Conservation (phyloP, 2,329 filamentous ascomycete species). For the Pseudocercospora fuligena region DNA sequence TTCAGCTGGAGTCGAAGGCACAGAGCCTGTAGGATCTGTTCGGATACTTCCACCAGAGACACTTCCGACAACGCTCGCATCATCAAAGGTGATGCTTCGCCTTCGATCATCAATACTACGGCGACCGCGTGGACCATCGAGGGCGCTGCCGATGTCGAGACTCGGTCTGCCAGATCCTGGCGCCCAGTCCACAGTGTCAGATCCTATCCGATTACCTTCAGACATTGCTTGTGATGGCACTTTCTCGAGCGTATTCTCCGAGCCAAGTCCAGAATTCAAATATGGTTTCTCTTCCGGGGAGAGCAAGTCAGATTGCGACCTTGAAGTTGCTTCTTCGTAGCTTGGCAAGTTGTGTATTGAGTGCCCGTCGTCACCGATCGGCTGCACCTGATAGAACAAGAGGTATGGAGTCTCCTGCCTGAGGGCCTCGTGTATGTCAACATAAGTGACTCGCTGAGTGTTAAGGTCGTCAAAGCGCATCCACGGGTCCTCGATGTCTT, state of each 20-base stretch:
- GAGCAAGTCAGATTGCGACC: constrained; percentile 34
- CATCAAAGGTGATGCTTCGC: constrained; percentile 49
- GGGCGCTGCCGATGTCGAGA: constrained; percentile 36
- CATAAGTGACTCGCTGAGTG: constrained; percentile 70
- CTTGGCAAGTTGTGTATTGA: constrained; percentile 44
- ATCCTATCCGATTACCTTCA: constrained; percentile 18
- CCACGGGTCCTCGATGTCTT: constrained; percentile 78
- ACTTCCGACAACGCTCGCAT: constrained; percentile 39
- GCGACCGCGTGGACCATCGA: constrained; percentile 38
- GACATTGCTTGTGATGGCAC: constrained; percentile 21
- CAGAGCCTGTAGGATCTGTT: constrained; percentile 34
- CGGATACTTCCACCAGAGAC: constrained; percentile 33
- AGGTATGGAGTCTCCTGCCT: constrained; percentile 91
- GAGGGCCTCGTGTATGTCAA: constrained; percentile 78
- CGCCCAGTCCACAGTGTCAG: constrained; percentile 30
- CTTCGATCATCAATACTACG: constrained; percentile 46
- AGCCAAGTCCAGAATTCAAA: constrained; percentile 25
- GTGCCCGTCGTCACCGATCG: constrained; percentile 72
- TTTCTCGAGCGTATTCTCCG: constrained; percentile 27
- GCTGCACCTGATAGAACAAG: constrained; percentile 92
- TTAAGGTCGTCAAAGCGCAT: constrained; percentile 90
- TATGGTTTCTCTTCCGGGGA: constrained; percentile 35
- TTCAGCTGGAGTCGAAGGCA: constrained; percentile 50
- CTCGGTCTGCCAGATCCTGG: constrained; percentile 32
- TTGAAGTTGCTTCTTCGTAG: constrained; percentile 47